Conservation (phyloP, 2,329 filamentous ascomycete species). For the Polytolypa hystricis region DNA sequence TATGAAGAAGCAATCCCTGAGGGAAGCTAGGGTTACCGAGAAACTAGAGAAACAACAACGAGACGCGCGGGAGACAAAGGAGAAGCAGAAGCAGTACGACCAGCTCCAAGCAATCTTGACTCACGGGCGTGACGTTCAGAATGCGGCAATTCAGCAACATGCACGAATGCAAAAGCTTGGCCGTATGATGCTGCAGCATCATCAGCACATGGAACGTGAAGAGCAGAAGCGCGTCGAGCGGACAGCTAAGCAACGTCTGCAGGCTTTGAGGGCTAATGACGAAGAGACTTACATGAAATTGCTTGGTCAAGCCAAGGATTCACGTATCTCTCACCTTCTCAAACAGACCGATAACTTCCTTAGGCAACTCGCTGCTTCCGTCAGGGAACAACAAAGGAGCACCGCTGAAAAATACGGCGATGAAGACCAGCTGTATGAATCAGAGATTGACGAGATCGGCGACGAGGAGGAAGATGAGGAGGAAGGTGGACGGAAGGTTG, state of each 20-base stretch:
- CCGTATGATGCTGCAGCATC: conserved; percentile 76
- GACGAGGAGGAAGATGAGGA: conserved; percentile 60
- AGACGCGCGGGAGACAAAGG: conserved; percentile 85
- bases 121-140: conserved; percentile 68
- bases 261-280: conserved; percentile 96
- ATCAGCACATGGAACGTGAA: conserved; percentile 96
- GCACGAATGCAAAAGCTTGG: conserved; percentile 75
- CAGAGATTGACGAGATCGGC: conserved; percentile 56
- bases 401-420: conserved; percentile 69
- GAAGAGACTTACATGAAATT: conserved; percentile 98
- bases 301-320: conserved; percentile 97
- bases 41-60: conserved; percentile 98
- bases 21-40: conserved; percentile 93
- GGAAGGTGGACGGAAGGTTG: conserved; percentile 65
- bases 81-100: conserved; percentile 94
- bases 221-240: conserved; percentile 97
- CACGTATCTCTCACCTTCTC: conserved; percentile 93
- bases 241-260: conserved; percentile 97
- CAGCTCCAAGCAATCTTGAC: conserved; percentile 78
- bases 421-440: conserved; percentile 41
- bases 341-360: conserved; percentile 97
- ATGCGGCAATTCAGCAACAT: conserved; percentile 54
- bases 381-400: conserved; percentile 84
- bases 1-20: conserved; percentile 92
- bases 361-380: conserved; percentile 85